Base-by-base conservation (phyloP, 371 early-diverging fungal species). In the Actinomucor elegans region DNA sequence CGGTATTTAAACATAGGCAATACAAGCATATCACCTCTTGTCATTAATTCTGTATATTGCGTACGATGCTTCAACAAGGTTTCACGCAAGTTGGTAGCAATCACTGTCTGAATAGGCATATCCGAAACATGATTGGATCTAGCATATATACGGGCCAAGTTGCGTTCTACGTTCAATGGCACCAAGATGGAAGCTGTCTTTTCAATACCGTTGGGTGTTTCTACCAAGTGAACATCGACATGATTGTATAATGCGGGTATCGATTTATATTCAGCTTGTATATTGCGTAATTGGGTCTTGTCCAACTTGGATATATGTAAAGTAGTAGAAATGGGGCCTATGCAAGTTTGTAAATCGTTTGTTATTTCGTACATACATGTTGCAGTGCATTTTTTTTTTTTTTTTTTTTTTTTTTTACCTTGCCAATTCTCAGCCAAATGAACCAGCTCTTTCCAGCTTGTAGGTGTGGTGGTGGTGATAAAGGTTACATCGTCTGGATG, bases 241-340 rank as follows among this genome's bases (percentile, higher is more conserved):
- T 68, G 47, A 3, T 56, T 24, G 15, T 35, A 28, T 5, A 78
- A 31, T 11, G 38, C 44, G 14, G 67, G 56, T 20, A 59, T 57
- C 5, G 47, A 37, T 15, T 54, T 33, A 45, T 73, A 70, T 9
- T 59, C 57, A 8, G 43, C 20, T 38, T 59, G 37, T 12, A 72
- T 50, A 8, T 43, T 33, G 14, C 14, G 9, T 31, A 21, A 60
- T 21, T 35, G 15, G 26, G 9, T 15, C 41, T 48, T 21, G 9
- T 42, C 26, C 24, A 9, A 51, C 8, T 48, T 51, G 2, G 59
- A 38, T 1, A 63, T 37, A 34, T 73, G 73, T 27, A 78, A 55
- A 5, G 71, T 71, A 1, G 67, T 73, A 11, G 79, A 78, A n/a
- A 78, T 65, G 10, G 73, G 71, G 0, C 75, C 78, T 75, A 54